Percentiles rank a stretch among this genome's conserved stretches.
phyloP scores from a whole-genome alignment of 2,329 filamentous ascomycete species.

The Periconia sp. region DNA sequence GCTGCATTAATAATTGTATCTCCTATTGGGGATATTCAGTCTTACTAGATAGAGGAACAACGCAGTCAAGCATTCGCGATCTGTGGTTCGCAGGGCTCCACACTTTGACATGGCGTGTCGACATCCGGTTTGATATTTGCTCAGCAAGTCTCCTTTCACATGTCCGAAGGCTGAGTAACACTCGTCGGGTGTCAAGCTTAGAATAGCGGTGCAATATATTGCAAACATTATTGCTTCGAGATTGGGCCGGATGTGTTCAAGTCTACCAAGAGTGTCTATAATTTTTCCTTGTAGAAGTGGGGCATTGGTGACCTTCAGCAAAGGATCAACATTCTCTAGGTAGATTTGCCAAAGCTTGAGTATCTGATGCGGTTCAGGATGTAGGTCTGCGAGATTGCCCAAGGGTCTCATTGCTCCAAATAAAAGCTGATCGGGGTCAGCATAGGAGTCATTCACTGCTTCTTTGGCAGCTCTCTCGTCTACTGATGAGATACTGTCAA shows the following conservation, averaged over 20 bases:
- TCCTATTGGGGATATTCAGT: too few relatives aligned
- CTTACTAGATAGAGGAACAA: conserved; percentile 62
- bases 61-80: conserved; percentile 60
- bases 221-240: conserved; percentile 59
- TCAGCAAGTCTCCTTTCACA: conserved; percentile 60
- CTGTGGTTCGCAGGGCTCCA: conserved; percentile 63
- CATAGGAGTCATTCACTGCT: conserved; percentile 25
- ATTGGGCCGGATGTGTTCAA: conserved; percentile 58
- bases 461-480: conserved; percentile 24
- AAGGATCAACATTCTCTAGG: conserved; percentile 53
- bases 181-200: conserved; percentile 64
- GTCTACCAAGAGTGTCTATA: conserved; percentile 65
- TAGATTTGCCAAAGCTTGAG: conserved; percentile 77
- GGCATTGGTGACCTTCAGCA: conserved; percentile 36
- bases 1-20: conserved; percentile 10
- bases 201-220: conserved; percentile 39
- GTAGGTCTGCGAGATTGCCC: conserved; percentile 66
- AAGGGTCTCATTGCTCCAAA: conserved; percentile 60
- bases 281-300: conserved; percentile 57
- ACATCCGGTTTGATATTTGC: conserved; percentile 64
- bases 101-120: conserved; percentile 66
- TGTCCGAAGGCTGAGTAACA: conserved; percentile 59
- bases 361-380: conserved; percentile 70
- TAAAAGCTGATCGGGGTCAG: conserved; percentile 57
- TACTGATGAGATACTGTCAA: too few relatives aligned